Conservation (phyloP, 768 basidiomycete genomes). For the Mycena haematopus region DNA sequence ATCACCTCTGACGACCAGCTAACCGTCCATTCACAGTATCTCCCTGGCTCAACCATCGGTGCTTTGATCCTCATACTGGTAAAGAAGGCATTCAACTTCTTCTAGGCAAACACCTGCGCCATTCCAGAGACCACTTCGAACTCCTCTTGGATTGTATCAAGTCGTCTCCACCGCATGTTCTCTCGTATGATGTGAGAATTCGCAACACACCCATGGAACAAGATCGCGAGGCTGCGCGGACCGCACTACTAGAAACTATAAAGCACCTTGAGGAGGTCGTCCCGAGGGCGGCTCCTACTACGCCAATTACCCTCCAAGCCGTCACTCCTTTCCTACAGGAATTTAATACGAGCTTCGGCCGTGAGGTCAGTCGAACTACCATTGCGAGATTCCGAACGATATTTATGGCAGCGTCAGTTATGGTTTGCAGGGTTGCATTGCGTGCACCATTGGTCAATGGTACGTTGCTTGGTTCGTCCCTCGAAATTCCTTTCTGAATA, state of each 20-base stretch:
- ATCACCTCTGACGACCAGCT: slow-evolving; percentile 76
- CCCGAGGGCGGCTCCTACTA: slow-evolving; percentile 54
- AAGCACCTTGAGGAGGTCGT: slow-evolving; percentile 60
- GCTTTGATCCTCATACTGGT: slow-evolving; percentile 17
- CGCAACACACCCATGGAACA: slow-evolving; percentile 88
- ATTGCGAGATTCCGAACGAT: neutral
- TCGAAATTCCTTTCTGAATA: slow-evolving; percentile 8
- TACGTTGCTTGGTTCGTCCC: slow-evolving; percentile 39
- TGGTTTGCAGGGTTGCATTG: slow-evolving; percentile 90
- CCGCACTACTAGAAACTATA: slow-evolving; percentile 62
- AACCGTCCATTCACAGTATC: slow-evolving; percentile 66
- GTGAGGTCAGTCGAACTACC: slow-evolving; percentile 60
- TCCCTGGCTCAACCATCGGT: slow-evolving; percentile 93
- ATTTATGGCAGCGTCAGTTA: slow-evolving; percentile 49
- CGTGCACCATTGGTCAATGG: slow-evolving; percentile 93
- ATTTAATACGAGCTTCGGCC: slow-evolving; percentile 80
- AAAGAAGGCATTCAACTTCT: slow-evolving; percentile 6
- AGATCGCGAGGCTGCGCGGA: slow-evolving; percentile 62
- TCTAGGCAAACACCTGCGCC: slow-evolving; percentile 83
- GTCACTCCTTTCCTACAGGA: slow-evolving; percentile 80
- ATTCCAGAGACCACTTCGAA: slow-evolving; percentile 84
- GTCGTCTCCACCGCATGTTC: slow-evolving; percentile 51
- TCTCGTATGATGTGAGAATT: slow-evolving; percentile 79
- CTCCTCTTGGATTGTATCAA: slow-evolving; percentile 65
- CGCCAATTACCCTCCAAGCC: slow-evolving; percentile 75